Evolutionary conservation across 2,329 filamentous ascomycete genomes (phyloP), one percentile per base, ranked within the genome.

Genomic region (Ophiostoma montium): DNA sequence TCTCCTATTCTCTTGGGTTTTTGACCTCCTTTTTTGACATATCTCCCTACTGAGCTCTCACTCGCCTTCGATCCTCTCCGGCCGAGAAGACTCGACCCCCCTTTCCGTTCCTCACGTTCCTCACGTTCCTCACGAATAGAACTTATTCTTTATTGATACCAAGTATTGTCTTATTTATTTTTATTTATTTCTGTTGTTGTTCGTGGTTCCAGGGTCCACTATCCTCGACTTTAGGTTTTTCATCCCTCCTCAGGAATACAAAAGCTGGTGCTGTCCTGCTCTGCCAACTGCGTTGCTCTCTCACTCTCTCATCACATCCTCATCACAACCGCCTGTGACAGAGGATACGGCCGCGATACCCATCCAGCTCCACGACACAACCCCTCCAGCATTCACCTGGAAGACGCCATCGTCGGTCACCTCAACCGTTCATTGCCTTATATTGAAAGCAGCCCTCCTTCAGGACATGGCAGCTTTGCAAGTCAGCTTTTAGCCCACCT

Each of bases 381-480:
- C 23, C 8, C 23, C 4, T 27, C 23, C 23, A 5, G 23, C 23
- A 27, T 27, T 27, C 23, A 27, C 23, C n/a, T 27, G 23, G 5
- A 27, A 27, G 8, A 27, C 23, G 23, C 23, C 23, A 27, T 4
- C 8, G 4, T 27, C 23, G 8, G 23, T 27, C 23, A 27, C 8
- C 23, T 4, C 23, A 27, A 8, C 23, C 23, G 23, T 27, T 4
- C 23, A 27, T 27, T 27, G 8, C 23, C 23, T 27, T 8, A 5
- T 4, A 27, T 4, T 8, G 23, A 27, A 8, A 27, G 23, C 23
- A 27, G 8, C 13, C 5, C 19, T 21, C 23, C 27, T 13, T 5
- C 45, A 27, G 45, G 49, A 27, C 33, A 50, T 50, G 45, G 45
- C 35, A 27, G 5, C 11, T 31, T 5, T 42, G 47, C 35, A 35